Conservation (phyloP, 768 basidiomycete species). For the Cyclocybe aegerita region DNA sequence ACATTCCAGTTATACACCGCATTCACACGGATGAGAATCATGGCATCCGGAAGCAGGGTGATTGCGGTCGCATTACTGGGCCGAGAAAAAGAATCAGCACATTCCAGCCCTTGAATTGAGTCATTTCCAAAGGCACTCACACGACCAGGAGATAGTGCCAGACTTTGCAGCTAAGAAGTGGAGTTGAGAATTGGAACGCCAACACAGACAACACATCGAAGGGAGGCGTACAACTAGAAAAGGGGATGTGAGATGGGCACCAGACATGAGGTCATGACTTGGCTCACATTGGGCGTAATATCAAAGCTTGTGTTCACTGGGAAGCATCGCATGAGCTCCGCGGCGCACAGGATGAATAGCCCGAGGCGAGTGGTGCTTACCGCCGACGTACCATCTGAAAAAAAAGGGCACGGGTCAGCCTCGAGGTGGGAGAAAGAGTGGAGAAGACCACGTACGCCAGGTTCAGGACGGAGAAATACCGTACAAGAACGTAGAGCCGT, state of each 20-base stretch:
- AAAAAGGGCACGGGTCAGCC: neutral
- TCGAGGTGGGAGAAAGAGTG: neutral
- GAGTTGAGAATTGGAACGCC: neutral
- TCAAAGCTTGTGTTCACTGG: slow-evolving; percentile 16
- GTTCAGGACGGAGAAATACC: slow-evolving; percentile 18
- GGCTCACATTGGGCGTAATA: slow-evolving; percentile 14
- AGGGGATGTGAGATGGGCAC: neutral
- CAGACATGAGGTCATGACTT: neutral
- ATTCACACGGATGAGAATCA: slow-evolving; percentile 22
- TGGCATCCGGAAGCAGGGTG: slow-evolving; percentile 17
- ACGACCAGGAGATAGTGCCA: slow-evolving; percentile 21
- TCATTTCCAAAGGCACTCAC: slow-evolving; percentile 10
- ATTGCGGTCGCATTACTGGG: slow-evolving; percentile 15
- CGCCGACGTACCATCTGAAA: slow-evolving; percentile 17
- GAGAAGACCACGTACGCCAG: slow-evolving; percentile 13
- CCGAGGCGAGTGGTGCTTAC: slow-evolving; percentile 6
- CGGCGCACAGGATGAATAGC: neutral
- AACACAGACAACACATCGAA: neutral
- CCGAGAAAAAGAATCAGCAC: neutral
- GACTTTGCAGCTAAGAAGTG: slow-evolving; percentile 15
- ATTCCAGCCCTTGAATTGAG: neutral
- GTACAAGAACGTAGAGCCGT: slow-evolving; percentile 16
- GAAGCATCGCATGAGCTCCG: neutral
- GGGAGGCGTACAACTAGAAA: slow-evolving; percentile 12
- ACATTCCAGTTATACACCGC: slow-evolving; percentile 17